Base-by-base conservation (phyloP, 768 basidiomycete species). In the Lentinula sp. region DNA sequence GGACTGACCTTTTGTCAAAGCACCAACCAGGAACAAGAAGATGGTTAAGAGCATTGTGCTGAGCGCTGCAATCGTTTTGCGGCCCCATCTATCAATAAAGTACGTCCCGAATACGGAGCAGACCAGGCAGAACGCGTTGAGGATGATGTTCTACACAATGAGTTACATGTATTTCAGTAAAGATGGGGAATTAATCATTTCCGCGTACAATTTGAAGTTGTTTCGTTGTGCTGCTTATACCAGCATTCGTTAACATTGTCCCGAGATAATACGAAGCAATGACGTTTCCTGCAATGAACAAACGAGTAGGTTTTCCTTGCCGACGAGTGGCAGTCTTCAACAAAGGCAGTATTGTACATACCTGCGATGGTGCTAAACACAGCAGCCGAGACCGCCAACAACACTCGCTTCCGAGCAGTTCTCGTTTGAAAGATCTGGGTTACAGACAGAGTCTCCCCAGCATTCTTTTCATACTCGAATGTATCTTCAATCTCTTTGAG, bases 401-500 rank as follows among this genome's bases (percentile, higher is more conserved):
- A 41, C 2, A 68, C 53, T 32, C 67, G 61, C 37, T 68, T 68
- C 67, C 67, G 62, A 1, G 67, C 67, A 35, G 63, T 57, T 16
- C 63, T 64, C 1, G 67, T 68, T 64, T 61, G 66, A 56, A 68
- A 36, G 61, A 68, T 65, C 20, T 68, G 63, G 28, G 10, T 18
- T 4, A 66, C 35, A 4, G 64, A 64, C 33, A 68, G 50, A 48
- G 66, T 64, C 56, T 65, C 42, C 12, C 63, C 61, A 23, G 51
- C 57, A 50, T 55, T 65, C 59, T 64, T 73, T 64, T 76, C 74
- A 48, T 68, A 67, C 20, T 67, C 70, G 6, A 76, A 64, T 2
- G 72, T 71, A 43, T 71, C 66, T 59, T 73, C 71, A 55, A 76
- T 76, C 63, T 74, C 74, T 51, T 71, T 72, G 59, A 69, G 61